Conservation (phyloP, 208 protist species). For the Crithidia mellificae region DNA sequence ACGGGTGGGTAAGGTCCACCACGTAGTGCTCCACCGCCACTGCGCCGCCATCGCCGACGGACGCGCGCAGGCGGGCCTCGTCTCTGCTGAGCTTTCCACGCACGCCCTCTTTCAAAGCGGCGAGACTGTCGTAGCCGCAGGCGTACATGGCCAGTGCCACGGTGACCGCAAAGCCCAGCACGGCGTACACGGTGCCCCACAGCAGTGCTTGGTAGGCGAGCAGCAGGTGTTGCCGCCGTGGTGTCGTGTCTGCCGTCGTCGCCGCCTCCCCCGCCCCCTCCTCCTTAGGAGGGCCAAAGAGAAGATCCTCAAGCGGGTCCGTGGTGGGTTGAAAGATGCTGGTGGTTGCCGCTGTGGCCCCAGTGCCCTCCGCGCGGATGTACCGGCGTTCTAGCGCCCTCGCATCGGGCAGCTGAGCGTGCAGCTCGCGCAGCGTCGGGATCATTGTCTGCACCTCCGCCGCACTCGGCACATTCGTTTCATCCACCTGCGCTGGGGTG, state of each 20-base stretch:
- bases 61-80: constrained; percentile 31
- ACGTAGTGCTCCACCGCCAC: constrained; percentile 50
- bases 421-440: constrained; percentile 53
- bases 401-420: constrained; percentile 59
- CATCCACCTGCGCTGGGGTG: constrained; percentile 54
- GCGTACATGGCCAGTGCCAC: constrained; percentile 54
- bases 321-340: constrained; percentile 37
- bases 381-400: constrained; percentile 55
- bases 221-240: constrained; percentile 48
- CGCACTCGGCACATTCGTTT: constrained; percentile 63
- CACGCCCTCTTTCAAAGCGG: constrained; percentile 46
- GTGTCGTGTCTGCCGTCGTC: not conserved
- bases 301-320: constrained; percentile 45
- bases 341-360: not conserved
- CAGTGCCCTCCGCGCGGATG: constrained; percentile 13
- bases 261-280: constrained; percentile 13
- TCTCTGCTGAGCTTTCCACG: constrained; percentile 49
- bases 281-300: constrained; percentile 33
- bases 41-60: not conserved
- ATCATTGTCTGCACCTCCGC: constrained; percentile 56
- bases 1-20: constrained; percentile 65
- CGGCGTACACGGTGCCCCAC: constrained; percentile 71
- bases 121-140: constrained; percentile 50
- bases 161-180: constrained; percentile 44
- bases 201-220: constrained; percentile 73